These are phyloP conservation scores for Platanthera zijinensis DNA, from an alignment of 106 monocot genomes.

Conservation along the genomic window DNA sequence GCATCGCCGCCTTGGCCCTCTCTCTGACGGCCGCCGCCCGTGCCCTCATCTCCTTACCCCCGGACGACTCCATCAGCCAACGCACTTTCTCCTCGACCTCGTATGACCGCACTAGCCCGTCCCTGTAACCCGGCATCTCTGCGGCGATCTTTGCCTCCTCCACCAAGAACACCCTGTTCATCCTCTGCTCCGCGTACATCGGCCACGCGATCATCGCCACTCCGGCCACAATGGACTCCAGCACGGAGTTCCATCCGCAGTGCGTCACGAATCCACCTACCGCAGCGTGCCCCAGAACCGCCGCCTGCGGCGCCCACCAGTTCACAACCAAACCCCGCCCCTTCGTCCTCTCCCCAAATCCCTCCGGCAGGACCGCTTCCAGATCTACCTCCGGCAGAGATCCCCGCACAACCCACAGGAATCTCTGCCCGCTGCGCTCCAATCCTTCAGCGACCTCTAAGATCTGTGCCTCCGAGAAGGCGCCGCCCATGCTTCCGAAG, in stretches of 20 bases:
- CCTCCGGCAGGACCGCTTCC: conserved; percentile 38
- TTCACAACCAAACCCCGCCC: conserved; percentile 42
- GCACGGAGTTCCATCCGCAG: conserved; percentile 65
- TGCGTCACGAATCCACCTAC: conserved; percentile 70
- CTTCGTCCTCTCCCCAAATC: conserved; percentile 46
- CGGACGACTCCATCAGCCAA: conserved; percentile 55
- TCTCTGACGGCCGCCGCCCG: conserved; percentile 19
- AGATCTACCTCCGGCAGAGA: conserved; percentile 44
- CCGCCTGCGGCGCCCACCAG: conserved; percentile 62
- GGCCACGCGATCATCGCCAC: conserved; percentile 73
- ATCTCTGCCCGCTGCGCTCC: conserved; percentile 54
- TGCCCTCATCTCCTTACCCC: conserved; percentile 20
- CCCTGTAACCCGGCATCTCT: conserved; percentile 31
- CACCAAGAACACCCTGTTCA: conserved; percentile 50
- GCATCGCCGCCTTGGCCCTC: conserved; percentile 15
- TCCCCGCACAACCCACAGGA: conserved; percentile 57
- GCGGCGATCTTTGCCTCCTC: conserved; percentile 37
- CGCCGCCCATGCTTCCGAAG: conserved; percentile 54
- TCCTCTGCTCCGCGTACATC: conserved; percentile 59
- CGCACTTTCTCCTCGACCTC: conserved; percentile 52
- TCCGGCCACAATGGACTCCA: conserved; percentile 50
- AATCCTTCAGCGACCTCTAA: conserved; percentile 51
- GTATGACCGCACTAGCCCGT: conserved; percentile 32
- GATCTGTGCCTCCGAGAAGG: conserved; percentile 37
- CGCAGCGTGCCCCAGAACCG: conserved; percentile 40